These are phyloP conservation scores for Lanmaoa rubissima DNA, from an alignment of 768 basidiomycete species.

Conservation along the genomic window DNA sequence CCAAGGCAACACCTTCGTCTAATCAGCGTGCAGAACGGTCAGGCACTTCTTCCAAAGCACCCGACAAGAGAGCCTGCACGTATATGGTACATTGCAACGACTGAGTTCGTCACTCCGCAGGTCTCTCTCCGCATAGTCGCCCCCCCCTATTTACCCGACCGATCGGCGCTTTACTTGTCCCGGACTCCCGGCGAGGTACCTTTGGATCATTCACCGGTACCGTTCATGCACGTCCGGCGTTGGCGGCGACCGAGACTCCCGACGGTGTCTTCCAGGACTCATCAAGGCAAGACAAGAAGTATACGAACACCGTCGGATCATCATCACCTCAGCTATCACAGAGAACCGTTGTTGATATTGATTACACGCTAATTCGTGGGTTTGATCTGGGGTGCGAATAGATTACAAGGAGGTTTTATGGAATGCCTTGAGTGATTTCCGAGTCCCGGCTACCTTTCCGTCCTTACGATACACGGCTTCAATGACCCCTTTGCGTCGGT, in stretches of 20 bases:
- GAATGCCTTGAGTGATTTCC: not conserved
- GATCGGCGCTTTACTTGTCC: not conserved
- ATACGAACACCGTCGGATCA: not conserved
- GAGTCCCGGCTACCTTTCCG: not conserved
- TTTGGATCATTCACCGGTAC: not conserved
- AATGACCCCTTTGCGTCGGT: not conserved
- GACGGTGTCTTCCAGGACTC: not conserved
- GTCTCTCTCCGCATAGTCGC: not conserved
- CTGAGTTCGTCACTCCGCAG: not conserved
- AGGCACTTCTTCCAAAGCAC: no score
- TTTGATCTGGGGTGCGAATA: not conserved
- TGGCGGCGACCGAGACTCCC: not conserved
- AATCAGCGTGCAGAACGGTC: not conserved
- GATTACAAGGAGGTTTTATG: not conserved
- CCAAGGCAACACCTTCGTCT: not conserved
- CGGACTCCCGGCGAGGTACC: not conserved
- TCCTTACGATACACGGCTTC: not conserved
- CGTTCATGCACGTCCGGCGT: not conserved
- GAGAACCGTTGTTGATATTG: not conserved
- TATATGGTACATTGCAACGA: not conserved
- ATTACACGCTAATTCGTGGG: not conserved
- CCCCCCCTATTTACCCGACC: not conserved
- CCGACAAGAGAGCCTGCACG: no score
- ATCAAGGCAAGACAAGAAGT: not conserved
- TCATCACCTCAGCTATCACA: not conserved